Conservation (phyloP, 257 asterid genomes). For the Nicotiana attenuata region DNA sequence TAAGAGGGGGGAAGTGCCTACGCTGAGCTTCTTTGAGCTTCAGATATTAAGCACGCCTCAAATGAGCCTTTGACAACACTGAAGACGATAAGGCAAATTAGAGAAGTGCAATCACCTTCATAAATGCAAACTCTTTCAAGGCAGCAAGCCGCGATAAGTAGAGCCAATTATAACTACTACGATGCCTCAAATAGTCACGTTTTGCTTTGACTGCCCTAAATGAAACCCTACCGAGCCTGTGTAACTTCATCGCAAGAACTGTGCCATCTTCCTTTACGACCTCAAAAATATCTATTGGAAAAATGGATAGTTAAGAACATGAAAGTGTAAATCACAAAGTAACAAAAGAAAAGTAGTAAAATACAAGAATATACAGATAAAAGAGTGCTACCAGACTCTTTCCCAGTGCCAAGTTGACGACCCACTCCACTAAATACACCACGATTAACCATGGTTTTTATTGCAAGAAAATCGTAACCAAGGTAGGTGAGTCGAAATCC, state of each 20-base stretch:
- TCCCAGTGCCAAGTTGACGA: constrained; percentile 93
- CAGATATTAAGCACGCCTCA: no score
- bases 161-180: constrained; percentile 88
- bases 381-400: constrained; percentile 73
- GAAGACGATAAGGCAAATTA: not conserved
- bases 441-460: constrained; percentile 88
- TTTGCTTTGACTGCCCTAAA: constrained; percentile 95
- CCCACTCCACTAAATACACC: constrained; percentile 91
- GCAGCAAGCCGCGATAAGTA: constrained; percentile 98
- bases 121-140: constrained; percentile 91
- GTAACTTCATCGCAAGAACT: constrained; percentile 90
- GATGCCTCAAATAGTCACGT: constrained; percentile 98
- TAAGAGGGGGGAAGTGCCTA: no score
- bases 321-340: not conserved
- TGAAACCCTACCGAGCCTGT: constrained; percentile 91
- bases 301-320: not conserved
- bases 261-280: constrained; percentile 96
- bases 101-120: constrained; percentile 58
- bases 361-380: constrained; percentile 6
- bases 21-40: no score
- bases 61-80: no score
- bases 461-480: constrained; percentile 97
- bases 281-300: constrained; percentile 76
- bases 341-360: not conserved
- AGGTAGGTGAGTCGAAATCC: constrained; percentile 94